Evolutionary conservation across 495 filamentous ascomycete genomes (phyloP).

Genomic region (Penicillium psychrofluorescens): DNA sequence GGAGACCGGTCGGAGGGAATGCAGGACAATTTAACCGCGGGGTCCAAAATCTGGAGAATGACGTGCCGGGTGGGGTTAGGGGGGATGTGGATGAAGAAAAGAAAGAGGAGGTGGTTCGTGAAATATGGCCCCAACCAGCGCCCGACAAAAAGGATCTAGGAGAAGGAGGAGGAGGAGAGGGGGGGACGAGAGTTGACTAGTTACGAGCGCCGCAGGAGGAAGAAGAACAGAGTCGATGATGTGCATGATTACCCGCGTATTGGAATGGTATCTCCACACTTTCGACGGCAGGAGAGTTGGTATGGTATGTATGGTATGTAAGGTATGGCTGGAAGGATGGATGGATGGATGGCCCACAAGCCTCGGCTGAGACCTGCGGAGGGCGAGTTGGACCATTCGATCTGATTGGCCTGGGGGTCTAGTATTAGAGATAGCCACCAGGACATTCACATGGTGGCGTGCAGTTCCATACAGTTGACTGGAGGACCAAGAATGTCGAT

Average conservation of each 20-base stretch:
- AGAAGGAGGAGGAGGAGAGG: neutral
- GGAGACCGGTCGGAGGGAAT: neutral
- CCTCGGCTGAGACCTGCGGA: too few relatives aligned
- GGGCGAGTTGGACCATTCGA: too few relatives aligned
- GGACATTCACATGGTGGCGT: too few relatives aligned
- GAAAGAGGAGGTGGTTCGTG: neutral
- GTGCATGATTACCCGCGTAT: constrained; percentile 15
- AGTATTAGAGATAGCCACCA: too few relatives aligned
- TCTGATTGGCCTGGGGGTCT: too few relatives aligned
- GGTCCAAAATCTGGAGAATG: constrained; percentile 7
- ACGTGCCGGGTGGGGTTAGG: constrained; percentile 5
- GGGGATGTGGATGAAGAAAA: neutral
- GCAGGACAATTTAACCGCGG: neutral
- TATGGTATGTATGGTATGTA: too few relatives aligned
- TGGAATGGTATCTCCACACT: constrained; percentile 10
- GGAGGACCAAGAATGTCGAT: too few relatives aligned
- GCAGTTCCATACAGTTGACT: too few relatives aligned
- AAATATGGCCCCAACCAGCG: neutral
- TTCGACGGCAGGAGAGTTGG: neutral
- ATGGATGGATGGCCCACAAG: too few relatives aligned
- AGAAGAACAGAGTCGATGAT: neutral
- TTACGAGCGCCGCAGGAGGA: neutral
- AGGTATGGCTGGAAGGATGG: too few relatives aligned
- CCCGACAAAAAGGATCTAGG: neutral
- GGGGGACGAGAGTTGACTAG: too few relatives aligned